These are phyloP conservation scores for Kwoniella newhampshirensis DNA, from an alignment of 768 basidiomycete genomes.

Conservation along the genomic window DNA sequence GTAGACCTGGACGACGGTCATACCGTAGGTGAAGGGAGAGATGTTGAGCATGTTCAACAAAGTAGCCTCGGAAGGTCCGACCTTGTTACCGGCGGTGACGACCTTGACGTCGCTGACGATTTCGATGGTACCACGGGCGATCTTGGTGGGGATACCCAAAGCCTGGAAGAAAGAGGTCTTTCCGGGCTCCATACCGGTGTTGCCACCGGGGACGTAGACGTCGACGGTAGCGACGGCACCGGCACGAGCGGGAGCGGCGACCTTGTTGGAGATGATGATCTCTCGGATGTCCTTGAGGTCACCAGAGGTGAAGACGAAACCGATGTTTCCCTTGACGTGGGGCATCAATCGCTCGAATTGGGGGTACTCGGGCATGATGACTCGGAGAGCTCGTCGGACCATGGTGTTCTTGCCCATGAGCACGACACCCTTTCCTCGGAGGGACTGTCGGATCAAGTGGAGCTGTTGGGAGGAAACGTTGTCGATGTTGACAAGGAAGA, in stretches of 20 bases:
- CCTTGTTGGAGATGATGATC: constrained; percentile 92
- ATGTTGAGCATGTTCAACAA: constrained; percentile 99
- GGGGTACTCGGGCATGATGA: constrained; percentile 83
- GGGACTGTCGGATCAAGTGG: constrained; percentile 76
- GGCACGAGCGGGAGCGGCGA: constrained; percentile 96
- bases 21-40: constrained; percentile 99
- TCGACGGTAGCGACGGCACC: constrained; percentile 93
- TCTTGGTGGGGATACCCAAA: constrained; percentile 98
- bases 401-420: constrained; percentile 99
- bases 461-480: constrained; percentile 99
- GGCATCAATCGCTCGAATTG: constrained; percentile 96
- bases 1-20: constrained; percentile 96
- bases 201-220: constrained; percentile 86
- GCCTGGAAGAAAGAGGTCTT: constrained; percentile 99
- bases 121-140: constrained; percentile 99
- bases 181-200: constrained; percentile 99
- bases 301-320: constrained; percentile 90
- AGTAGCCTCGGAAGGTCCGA: constrained; percentile 95
- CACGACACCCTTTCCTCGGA: constrained; percentile 94
- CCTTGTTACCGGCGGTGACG: constrained; percentile 85
- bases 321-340: constrained; percentile 94
- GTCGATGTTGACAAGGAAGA: constrained; percentile 99
- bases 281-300: constrained; percentile 96
- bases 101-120: constrained; percentile 96
- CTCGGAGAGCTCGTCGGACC: constrained; percentile 96